Conservation (phyloP, 177 flowering plant species). For the Telopea speciosissima region DNA sequence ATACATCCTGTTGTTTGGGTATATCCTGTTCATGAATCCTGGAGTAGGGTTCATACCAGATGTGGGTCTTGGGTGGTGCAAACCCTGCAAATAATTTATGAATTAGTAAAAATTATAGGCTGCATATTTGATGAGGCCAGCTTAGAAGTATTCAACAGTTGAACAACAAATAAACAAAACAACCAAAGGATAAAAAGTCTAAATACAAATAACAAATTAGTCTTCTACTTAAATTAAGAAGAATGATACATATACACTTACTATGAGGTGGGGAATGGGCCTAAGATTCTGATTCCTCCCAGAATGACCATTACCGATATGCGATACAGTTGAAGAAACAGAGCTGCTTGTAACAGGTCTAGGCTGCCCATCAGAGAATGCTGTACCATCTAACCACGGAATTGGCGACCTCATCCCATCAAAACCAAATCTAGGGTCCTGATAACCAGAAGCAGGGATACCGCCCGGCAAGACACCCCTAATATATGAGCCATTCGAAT, state of each 20-base stretch:
- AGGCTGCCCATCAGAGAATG: slow-evolving; percentile 17
- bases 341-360: slow-evolving; percentile 15
- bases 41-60: slow-evolving; percentile 34
- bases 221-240: too few species aligned
- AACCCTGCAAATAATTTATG: slow-evolving; percentile 25
- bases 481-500: slow-evolving; percentile 14
- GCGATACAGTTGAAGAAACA: slow-evolving; percentile 22
- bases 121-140: too few species aligned
- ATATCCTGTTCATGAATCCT: slow-evolving; percentile 42
- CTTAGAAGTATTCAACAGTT: too few species aligned
- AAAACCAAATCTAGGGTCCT: slow-evolving; percentile 18
- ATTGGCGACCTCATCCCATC: slow-evolving; percentile 18
- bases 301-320: slow-evolving; percentile 17
- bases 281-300: slow-evolving; percentile 34
- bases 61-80: slow-evolving; percentile 35
- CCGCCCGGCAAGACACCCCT: background rate
- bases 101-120: too few species aligned
- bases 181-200: too few species aligned
- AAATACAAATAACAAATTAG: too few species aligned
- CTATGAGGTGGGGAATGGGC: slow-evolving; percentile 35
- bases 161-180: too few species aligned
- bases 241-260: slow-evolving; percentile 11
- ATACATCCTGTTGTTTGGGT: slow-evolving; percentile 45
- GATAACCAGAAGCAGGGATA: slow-evolving; percentile 13
- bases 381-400: slow-evolving; percentile 16